These are phyloP conservation scores for Suillus tomentosus DNA, from an alignment of 768 basidiomycete species.

Conservation along the genomic window DNA sequence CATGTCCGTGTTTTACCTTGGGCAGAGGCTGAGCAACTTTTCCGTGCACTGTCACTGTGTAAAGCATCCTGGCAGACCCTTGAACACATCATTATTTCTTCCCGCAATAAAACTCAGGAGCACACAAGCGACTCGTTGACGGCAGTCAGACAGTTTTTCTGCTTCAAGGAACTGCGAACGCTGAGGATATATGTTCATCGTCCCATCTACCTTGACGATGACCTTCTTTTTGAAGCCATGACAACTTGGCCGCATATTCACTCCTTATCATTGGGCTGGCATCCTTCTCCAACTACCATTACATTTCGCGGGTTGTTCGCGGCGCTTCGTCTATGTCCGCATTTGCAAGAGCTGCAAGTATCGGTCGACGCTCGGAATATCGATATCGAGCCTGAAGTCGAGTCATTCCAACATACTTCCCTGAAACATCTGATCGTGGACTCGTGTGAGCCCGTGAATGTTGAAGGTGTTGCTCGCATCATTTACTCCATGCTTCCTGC, in stretches of 20 bases:
- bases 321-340: neutral
- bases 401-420: neutral
- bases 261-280: neutral
- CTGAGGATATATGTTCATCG: neutral
- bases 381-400: neutral
- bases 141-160: neutral
- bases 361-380: neutral
- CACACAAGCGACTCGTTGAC: neutral
- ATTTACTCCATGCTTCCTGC: neutral
- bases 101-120: too few relatives aligned
- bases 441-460: neutral
- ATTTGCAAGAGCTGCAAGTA: neutral
- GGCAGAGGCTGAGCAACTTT: neutral
- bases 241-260: constrained; percentile 1
- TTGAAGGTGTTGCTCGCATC: neutral
- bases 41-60: neutral
- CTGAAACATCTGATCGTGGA: neutral
- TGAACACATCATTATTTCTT: neutral
- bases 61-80: constrained; percentile 2
- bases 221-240: constrained; percentile 4
- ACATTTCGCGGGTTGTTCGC: constrained; percentile 2
- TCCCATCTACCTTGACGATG: neutral
- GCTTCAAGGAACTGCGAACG: neutral
- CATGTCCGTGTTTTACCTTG: neutral
- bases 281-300: neutral